A percentile compares a stretch with the other conserved stretches of the same genome.
phyloP scores from a whole-genome alignment of 116 monocot genomes.

The Posidonia oceanica region DNA sequence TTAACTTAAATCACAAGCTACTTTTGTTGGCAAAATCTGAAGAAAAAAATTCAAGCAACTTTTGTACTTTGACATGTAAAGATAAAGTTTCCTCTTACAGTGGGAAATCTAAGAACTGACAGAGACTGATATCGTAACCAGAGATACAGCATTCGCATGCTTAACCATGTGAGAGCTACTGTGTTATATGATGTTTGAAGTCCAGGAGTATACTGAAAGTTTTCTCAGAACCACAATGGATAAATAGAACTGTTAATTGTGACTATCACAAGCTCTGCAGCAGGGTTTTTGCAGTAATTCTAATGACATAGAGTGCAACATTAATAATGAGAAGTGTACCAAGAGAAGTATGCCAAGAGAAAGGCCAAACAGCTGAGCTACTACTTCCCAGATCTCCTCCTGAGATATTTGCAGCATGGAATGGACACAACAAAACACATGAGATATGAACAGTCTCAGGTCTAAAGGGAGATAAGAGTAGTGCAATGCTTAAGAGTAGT shows the following conservation, averaged over 20 bases:
- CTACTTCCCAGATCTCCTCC: conserved; percentile 98
- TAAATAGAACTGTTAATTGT: neutral
- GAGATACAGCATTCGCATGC: conserved; percentile 57
- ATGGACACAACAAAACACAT: neutral
- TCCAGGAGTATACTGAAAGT: conserved; percentile 51
- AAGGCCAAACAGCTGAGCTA: conserved; percentile 77
- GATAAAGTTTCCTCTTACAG: conserved; percentile 31
- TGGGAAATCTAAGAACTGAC: conserved; percentile 69
- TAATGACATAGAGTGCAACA: neutral
- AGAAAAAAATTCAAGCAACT: no score
- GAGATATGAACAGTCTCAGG: neutral
- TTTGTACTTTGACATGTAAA: no score
- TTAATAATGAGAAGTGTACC: conserved; percentile 27
- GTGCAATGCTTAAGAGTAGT: no score
- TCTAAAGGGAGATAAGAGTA: no score
- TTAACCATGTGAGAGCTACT: conserved; percentile 58
- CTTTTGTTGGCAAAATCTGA: no score
- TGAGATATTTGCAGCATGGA: conserved; percentile 17
- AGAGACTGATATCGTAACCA: conserved; percentile 84
- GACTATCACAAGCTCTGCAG: neutral
- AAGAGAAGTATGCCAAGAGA: conserved; percentile 61
- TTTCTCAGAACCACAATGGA: neutral
- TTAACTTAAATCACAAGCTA: no score
- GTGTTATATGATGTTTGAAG: conserved; percentile 45
- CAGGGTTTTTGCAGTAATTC: neutral